These are phyloP conservation scores for Aspergillus wentii DNA, from an alignment of 495 filamentous ascomycete genomes.

Conservation along the genomic window DNA sequence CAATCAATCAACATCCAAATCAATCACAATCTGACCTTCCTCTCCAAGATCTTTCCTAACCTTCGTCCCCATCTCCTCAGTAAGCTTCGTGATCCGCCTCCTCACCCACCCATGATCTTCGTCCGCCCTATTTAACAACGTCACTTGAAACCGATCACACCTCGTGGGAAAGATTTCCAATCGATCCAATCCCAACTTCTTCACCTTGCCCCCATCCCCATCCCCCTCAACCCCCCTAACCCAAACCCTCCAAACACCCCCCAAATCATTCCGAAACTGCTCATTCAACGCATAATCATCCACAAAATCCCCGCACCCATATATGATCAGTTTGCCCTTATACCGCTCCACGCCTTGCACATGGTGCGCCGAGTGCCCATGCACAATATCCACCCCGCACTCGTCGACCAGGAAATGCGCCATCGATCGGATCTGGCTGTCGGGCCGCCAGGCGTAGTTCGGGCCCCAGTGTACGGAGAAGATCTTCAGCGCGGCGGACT, in stretches of 20 bases:
- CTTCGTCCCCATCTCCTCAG: conserved; percentile 15
- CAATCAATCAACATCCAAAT: no score
- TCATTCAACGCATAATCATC: conserved; percentile 36
- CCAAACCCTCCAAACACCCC: conserved; percentile 35
- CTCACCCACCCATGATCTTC: conserved; percentile 23
- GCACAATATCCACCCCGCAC: conserved; percentile 39
- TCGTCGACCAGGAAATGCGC: conserved; percentile 41
- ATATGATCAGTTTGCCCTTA: conserved; percentile 31
- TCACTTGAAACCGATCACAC: conserved; percentile 21
- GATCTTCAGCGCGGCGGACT: conserved; percentile 23
- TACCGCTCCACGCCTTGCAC: conserved; percentile 38
- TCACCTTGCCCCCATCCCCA: background rate
- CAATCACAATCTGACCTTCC: conserved; percentile 24
- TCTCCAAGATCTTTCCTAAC: conserved; percentile 12
- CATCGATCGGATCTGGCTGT: conserved; percentile 18
- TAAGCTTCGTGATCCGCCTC: conserved; percentile 14
- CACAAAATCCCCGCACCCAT: conserved; percentile 42
- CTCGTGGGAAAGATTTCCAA: conserved; percentile 28
- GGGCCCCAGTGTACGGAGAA: conserved; percentile 42
- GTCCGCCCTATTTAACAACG: conserved; percentile 14
- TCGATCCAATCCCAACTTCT: conserved; percentile 12
- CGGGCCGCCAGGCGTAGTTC: conserved; percentile 33
- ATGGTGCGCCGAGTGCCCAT: conserved; percentile 42
- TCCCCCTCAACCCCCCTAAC: conserved; percentile 6
- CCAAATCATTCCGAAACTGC: conserved; percentile 35